Evolutionary conservation across 169 alveolate species (phyloP).

Genomic region (Blepharisma undulans): DNA sequence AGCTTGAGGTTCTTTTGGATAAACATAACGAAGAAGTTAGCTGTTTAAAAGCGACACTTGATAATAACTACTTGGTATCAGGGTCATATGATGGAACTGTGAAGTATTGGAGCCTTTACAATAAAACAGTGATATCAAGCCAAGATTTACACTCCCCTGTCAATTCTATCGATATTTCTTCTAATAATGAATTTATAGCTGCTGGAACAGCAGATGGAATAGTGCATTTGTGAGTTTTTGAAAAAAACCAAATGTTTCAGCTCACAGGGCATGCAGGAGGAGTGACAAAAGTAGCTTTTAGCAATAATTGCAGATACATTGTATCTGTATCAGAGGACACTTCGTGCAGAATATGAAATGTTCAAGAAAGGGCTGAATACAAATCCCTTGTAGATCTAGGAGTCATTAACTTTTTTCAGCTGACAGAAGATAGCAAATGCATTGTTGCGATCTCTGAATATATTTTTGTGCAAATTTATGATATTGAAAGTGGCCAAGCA

Average conservation of each 20-base stretch:
- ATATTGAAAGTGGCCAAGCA: no score
- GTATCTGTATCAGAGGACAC: no score
- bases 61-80: not conserved
- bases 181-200: not conserved
- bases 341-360: no score
- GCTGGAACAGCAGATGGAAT: not conserved
- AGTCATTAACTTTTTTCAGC: no score
- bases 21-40: no score
- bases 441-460: no score
- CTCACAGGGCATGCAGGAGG: not conserved
- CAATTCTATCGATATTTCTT: not conserved
- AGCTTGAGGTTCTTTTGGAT: no score
- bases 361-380: no score
- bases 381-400: no score
- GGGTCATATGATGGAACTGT: not conserved
- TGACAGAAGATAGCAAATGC: no score
- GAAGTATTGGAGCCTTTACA: not conserved
- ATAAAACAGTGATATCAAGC: not conserved
- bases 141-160: not conserved
- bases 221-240: not conserved
- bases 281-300: not conserved
- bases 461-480: no score
- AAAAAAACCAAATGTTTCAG: not conserved
- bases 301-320: no score
- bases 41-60: not conserved